phyloP scores from a whole-genome alignment of 2,329 filamentous ascomycete genomes.

The Fusarium sp. region DNA sequence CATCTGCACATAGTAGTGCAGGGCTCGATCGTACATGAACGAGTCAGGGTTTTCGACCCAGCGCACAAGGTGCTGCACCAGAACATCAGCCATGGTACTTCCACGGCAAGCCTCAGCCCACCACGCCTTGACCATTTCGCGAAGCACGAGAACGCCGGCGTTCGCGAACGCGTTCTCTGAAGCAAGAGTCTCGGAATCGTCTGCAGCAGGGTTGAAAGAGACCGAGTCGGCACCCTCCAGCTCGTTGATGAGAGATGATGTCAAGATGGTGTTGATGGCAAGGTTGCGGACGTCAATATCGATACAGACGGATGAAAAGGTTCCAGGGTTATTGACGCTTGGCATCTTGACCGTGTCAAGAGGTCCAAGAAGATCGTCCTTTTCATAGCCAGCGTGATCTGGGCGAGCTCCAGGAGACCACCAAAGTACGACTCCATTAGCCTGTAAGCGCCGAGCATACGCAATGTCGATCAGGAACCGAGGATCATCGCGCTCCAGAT shows the following conservation, averaged over 20 bases:
- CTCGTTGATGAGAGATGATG: constrained; percentile 96
- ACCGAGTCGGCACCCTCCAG: constrained; percentile 91
- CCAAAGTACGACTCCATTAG: constrained; percentile 95
- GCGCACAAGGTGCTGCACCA: constrained; percentile 96
- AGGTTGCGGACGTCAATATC: constrained; percentile 95
- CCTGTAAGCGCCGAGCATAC: constrained; percentile 90
- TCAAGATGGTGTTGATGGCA: constrained; percentile 97
- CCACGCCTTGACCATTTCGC: constrained; percentile 99
- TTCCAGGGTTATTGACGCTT: constrained; percentile 91
- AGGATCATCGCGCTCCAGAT: constrained; percentile 94
- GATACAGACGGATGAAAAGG: constrained; percentile 96
- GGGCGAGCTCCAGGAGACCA: constrained; percentile 91
- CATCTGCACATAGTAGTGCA: constrained; percentile 98
- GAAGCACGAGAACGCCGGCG: constrained; percentile 88
- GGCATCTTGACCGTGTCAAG: constrained; percentile 94
- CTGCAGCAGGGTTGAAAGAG: constrained; percentile 77
- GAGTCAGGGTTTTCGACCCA: constrained; percentile 97
- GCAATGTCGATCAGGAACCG: constrained; percentile 96
- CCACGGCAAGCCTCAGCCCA: constrained; percentile 94
- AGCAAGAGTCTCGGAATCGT: constrained; percentile 72
- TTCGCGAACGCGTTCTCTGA: constrained; percentile 95
- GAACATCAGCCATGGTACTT: constrained; percentile 95
- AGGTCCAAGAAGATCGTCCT: constrained; percentile 87
- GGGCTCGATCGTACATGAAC: constrained; percentile 92
- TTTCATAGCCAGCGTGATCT: constrained; percentile 96